Conservation (phyloP, 179 eudicot species). For the Nepenthes alata region DNA sequence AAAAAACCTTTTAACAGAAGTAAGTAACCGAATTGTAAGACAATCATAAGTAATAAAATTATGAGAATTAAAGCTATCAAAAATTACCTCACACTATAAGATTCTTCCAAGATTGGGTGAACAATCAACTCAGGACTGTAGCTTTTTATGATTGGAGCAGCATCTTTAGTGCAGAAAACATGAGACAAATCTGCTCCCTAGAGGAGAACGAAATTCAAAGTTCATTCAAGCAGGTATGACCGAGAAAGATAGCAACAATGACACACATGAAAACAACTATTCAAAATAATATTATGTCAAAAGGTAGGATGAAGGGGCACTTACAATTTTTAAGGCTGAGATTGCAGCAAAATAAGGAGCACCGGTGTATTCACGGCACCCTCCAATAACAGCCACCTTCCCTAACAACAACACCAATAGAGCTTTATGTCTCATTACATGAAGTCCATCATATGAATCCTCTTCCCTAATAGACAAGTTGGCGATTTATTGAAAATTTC, state of each 20-base stretch:
- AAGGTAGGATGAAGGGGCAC: slow-evolving; percentile 18
- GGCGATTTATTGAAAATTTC: neutral
- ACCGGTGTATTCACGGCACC: slow-evolving; percentile 97
- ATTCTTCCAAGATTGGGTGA: slow-evolving; percentile 91
- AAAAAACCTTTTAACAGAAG: neutral
- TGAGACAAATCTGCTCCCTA: slow-evolving; percentile 98
- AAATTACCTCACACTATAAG: slow-evolving; percentile 65
- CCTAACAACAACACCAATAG: slow-evolving; percentile 31
- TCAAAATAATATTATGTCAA: neutral
- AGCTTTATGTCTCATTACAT: neutral
- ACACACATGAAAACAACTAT: neutral
- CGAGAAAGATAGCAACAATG: slow-evolving; percentile 1
- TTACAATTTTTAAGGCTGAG: slow-evolving; percentile 89
- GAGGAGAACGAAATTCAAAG: slow-evolving; percentile 6
- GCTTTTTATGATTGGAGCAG: slow-evolving; percentile 87
- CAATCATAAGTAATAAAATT: neutral
- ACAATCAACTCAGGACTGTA: slow-evolving; percentile 96
- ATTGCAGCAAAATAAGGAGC: slow-evolving; percentile 97
- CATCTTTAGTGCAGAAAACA: slow-evolving; percentile 94
- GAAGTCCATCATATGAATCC: neutral
- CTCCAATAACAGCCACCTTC: slow-evolving; percentile 95
- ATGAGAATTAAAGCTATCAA: neutral
- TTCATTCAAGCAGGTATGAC: slow-evolving; percentile 6
- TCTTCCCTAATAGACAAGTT: neutral
- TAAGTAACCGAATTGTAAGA: slow-evolving; percentile 1